These are phyloP conservation scores for Botrytis paeoniae DNA, from an alignment of 2,329 filamentous ascomycete genomes.

Conservation along the genomic window DNA sequence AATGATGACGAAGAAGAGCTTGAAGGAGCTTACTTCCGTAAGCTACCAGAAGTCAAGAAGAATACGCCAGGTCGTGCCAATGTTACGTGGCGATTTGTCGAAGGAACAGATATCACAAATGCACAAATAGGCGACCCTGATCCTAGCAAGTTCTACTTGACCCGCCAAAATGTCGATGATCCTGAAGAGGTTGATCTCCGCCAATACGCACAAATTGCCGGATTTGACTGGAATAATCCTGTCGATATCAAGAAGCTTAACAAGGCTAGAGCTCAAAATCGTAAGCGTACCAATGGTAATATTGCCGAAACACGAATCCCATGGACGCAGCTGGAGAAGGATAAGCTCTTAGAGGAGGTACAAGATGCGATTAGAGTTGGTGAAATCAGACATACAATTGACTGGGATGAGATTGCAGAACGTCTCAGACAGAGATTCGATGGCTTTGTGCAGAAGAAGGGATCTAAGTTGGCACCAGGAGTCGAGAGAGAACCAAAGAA, in stretches of 20 bases:
- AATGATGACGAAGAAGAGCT: neutral
- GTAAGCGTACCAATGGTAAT: neutral
- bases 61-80: conserved; percentile 7
- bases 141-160: conserved; percentile 14
- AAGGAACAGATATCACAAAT: neutral
- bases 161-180: neutral
- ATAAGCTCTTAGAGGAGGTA: neutral
- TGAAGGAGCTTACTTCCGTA: neutral
- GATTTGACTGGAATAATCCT: conserved; percentile 13
- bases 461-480: conserved; percentile 6
- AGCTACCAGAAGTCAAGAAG: conserved; percentile 3
- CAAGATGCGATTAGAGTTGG: neutral
- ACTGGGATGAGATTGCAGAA: conserved; percentile 5
- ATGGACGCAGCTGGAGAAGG: conserved; percentile 10
- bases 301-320: conserved; percentile 10
- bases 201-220: neutral
- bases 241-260: neutral
- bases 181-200: neutral
- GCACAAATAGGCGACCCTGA: neutral
- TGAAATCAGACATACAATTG: neutral
- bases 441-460: neutral
- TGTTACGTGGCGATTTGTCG: conserved; percentile 2
- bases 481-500: neutral
- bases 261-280: neutral
- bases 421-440: neutral